Evolutionary conservation across 108 stramenopile genomes (phyloP).

Genomic region (Craspedostauros australis): DNA sequence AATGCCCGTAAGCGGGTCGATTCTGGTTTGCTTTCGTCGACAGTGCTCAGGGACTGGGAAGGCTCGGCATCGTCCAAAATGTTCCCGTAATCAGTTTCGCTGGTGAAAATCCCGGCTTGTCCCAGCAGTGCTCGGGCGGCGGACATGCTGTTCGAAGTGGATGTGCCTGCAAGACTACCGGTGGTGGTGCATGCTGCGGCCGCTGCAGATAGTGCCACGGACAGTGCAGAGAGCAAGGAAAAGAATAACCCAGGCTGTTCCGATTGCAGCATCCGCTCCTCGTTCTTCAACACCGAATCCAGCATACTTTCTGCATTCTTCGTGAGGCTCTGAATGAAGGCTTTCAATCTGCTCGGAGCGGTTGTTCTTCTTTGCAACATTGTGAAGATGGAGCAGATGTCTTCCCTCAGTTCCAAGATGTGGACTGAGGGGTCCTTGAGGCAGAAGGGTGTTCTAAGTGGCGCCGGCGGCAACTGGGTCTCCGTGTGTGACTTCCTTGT

Average conservation of each 20-base stretch:
- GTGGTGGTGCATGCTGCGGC: background rate
- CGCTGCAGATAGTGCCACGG: constrained; percentile 25
- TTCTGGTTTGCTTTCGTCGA: constrained; percentile 7
- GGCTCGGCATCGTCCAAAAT: constrained; percentile 32
- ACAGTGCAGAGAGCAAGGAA: constrained; percentile 43
- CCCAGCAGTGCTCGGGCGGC: too few species aligned
- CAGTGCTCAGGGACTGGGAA: constrained; percentile 16
- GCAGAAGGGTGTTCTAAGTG: constrained; percentile 6
- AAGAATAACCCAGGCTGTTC: constrained; percentile 14
- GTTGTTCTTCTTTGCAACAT: constrained; percentile 2
- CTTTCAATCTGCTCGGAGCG: background rate
- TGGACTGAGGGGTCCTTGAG: constrained; percentile 2
- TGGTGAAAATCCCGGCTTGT: too few species aligned
- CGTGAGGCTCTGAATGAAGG: constrained; percentile 9
- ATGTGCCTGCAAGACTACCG: constrained; percentile 15
- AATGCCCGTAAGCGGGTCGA: constrained; percentile 46
- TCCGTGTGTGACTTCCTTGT: background rate
- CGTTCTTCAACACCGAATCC: constrained; percentile 6
- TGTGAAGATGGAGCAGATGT: constrained; percentile 23
- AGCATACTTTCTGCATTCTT: constrained; percentile 10
- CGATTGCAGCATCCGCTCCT: constrained; percentile 3
- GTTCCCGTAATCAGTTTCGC: constrained; percentile 15
- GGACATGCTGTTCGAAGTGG: constrained; percentile 25
- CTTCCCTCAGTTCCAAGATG: constrained; percentile 31
- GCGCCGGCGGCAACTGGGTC: background rate